Evolutionary conservation across 192 early-diverging fungal species (phyloP), one percentile per base, ranked within the genome.

Genomic region (Coemansia sp.): DNA sequence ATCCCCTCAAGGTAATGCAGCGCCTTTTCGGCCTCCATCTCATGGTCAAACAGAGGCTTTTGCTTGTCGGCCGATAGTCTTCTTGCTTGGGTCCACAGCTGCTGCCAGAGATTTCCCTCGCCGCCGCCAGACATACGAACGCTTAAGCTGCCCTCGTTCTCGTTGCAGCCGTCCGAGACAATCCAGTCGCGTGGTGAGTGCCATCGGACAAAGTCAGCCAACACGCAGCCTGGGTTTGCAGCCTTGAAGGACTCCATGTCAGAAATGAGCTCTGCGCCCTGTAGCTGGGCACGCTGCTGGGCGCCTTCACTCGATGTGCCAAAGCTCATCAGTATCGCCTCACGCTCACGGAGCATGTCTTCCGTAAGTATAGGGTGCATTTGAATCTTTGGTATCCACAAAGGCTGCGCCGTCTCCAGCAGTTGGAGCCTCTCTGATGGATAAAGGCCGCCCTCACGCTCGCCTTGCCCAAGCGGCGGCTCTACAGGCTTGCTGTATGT

Each of bases 211-310:
- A 97, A 97, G 54, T 97, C 95, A 9, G 89, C 92, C 35, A 97
- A 61, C 2, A 66, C 67, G 54, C 86, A 85, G 13, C 84, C 79
- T 0, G 95, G 92, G 67, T 97, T 97, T 9, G 95, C 95, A 4
- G 95, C 95, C 67, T 97, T 97, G 76, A 97, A 97, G 15, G 93
- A 89, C 66, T 91, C 83, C 93, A 97, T 94, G 67, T 96, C 93
- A 63, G 75, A 78, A 34, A 84, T 63, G 0, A 77, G 71, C 52
- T 91, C 89, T 0, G 82, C 86, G 43, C 89, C 91, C 58, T 95
- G 93, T 61, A 94, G 81, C 62, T 87, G 77, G 0, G 91, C 92
- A 9, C 93, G 83, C 62, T 88, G 76, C 57, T 86, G 85, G 1
- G 89, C 86, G 13, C 89, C 93, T 58, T 88, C 86, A 17, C 70